Percentiles rank a stretch among this genome's conserved stretches.
phyloP scores from a whole-genome alignment of 2,329 filamentous ascomycete genomes.

The Arachnopeziza araneosa region DNA sequence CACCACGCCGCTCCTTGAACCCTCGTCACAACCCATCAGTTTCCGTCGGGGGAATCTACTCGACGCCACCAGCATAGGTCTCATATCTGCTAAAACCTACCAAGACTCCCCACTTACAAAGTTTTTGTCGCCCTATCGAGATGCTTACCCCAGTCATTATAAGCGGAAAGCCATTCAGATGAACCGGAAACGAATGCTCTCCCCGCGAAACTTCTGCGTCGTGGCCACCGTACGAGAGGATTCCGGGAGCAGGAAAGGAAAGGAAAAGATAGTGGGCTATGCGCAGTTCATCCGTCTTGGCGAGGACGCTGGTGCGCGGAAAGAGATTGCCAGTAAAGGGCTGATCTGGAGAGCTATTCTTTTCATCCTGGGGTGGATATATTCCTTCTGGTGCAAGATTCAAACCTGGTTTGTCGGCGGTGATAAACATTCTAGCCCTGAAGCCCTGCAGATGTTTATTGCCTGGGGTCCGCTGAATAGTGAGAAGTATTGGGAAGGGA shows the following conservation, averaged over 20 bases:
- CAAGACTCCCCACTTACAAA: constrained; percentile 11
- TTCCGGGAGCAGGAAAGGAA: constrained; percentile 2
- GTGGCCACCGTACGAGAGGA: constrained; percentile 13
- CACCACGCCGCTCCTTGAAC: no score
- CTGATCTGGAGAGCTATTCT: background rate
- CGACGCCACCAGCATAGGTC: constrained; percentile 13
- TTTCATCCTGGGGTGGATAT: background rate
- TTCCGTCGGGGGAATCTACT: constrained; percentile 15
- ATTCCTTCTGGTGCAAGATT: background rate
- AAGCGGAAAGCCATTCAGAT: constrained; percentile 8
- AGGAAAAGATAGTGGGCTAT: constrained; percentile 12
- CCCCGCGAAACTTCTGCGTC: constrained; percentile 13
- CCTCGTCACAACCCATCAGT: constrained; percentile 4
- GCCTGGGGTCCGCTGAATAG: constrained; percentile 3
- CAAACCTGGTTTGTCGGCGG: background rate
- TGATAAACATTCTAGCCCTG: background rate
- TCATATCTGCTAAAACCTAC: constrained; percentile 19
- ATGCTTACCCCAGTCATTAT: constrained; percentile 11
- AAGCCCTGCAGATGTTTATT: background rate
- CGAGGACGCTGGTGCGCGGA: constrained; percentile 17
- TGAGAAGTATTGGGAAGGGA: constrained; percentile 16
- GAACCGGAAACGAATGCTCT: constrained; percentile 10
- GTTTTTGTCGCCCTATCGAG: constrained; percentile 17
- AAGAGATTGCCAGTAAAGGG: constrained; percentile 5
- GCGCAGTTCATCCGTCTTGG: constrained; percentile 18